Evolutionary conservation across 2,329 filamentous ascomycete species (phyloP).

Genomic region (Colletotrichum tabaci): DNA sequence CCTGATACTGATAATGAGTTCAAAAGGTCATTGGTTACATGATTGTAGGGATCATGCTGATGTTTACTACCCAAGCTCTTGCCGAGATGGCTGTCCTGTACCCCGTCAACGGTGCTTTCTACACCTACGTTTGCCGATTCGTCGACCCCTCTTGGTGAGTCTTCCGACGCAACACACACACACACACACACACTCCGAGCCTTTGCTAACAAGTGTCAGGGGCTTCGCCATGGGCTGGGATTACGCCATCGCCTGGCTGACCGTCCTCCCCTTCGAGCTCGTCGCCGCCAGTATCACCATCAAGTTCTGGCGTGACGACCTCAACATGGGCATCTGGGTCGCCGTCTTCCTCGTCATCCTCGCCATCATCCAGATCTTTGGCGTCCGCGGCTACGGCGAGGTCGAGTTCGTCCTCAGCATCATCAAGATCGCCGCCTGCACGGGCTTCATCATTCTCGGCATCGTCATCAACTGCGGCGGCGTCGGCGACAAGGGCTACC

Average conservation of each 20-base stretch:
- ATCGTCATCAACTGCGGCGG: constrained; percentile 45
- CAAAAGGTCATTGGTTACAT: constrained; percentile 62
- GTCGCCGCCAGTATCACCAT: constrained; percentile 81
- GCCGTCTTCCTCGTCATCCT: constrained; percentile 59
- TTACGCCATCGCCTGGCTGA: constrained; percentile 74
- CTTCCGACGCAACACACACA: constrained; percentile 52
- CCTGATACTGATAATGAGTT: not conserved
- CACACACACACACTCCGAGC: not conserved
- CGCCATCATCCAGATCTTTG: constrained; percentile 63
- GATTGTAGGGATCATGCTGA: constrained; percentile 73
- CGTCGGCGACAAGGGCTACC: constrained; percentile 43
- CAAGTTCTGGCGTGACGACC: constrained; percentile 71
- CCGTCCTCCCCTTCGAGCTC: constrained; percentile 80
- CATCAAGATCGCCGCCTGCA: constrained; percentile 64
- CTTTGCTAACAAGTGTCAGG: constrained; percentile 47
- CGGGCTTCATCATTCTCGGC: constrained; percentile 44
- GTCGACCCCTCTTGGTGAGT: constrained; percentile 70
- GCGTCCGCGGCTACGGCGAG: constrained; percentile 71
- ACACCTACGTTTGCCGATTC: constrained; percentile 73
- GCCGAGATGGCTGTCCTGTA: constrained; percentile 75
- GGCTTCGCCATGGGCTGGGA: constrained; percentile 70
- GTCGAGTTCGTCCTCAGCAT: constrained; percentile 72
- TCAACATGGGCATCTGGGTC: constrained; percentile 70
- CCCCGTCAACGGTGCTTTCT: constrained; percentile 75
- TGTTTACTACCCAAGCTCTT: constrained; percentile 72